These are phyloP conservation scores for Tubosaeta sp. DNA, from an alignment of 768 basidiomycete species.

Conservation along the genomic window DNA sequence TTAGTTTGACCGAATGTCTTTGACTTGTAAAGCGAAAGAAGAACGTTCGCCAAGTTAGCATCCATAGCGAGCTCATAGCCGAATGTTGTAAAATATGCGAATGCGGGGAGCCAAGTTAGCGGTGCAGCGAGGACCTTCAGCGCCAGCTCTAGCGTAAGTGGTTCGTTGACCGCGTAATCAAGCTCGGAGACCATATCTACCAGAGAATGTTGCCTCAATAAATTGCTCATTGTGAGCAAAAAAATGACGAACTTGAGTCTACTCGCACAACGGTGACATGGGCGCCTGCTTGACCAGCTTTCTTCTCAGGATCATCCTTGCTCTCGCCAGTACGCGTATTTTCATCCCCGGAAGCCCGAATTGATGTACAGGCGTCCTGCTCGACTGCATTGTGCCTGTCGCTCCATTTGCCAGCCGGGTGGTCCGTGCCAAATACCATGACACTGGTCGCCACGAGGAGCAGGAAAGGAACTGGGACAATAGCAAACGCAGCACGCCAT, in stretches of 20 bases:
- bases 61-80: constrained; percentile 58
- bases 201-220: not conserved
- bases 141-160: constrained; percentile 34
- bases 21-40: constrained; percentile 37
- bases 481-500: constrained; percentile 53
- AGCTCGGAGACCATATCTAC: constrained; percentile 31
- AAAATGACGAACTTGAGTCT: not conserved
- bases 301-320: constrained; percentile 26
- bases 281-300: constrained; percentile 9
- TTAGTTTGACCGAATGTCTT: constrained; percentile 42
- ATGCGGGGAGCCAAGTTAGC: constrained; percentile 51
- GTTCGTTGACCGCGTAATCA: constrained; percentile 44
- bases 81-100: constrained; percentile 54
- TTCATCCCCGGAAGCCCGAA: constrained; percentile 12
- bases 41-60: constrained; percentile 44
- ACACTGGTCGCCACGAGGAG: constrained; percentile 38
- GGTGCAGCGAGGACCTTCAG: constrained; percentile 35
- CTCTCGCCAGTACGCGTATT: constrained; percentile 16
- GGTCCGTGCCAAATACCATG: constrained; percentile 48
- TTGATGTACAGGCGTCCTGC: not conserved
- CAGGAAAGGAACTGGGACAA: constrained; percentile 54
- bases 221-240: not conserved
- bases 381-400: constrained; percentile 40
- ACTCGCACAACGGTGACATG: constrained; percentile 11
- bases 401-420: constrained; percentile 51